Base-by-base conservation (phyloP, 2,329 filamentous ascomycete genomes). In the Orbilia javanica region DNA sequence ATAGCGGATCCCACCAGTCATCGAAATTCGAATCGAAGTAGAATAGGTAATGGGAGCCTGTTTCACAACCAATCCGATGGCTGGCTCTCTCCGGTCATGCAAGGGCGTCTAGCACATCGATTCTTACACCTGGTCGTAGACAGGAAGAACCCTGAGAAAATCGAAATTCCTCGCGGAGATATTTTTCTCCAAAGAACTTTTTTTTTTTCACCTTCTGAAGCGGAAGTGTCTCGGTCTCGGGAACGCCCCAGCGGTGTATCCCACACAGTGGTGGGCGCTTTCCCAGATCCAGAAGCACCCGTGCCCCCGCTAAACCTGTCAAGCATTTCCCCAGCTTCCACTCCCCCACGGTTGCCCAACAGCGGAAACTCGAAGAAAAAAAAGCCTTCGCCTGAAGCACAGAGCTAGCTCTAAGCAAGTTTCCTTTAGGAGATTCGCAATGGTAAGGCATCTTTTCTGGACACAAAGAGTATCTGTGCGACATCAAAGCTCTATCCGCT, bases 291-390 rank as follows among this genome's bases (percentile, higher is more conserved):
- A 62, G 73, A 29, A 62, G 25, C 42, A 48, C 50, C 57, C 39
- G 50, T 60, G 65, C 60, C 66, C 73, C 72, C 73, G 73, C 73
- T 67, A 66, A 68, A 34, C 48, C 11, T 31, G 44, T 62, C 50
- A 67, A 65, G 64, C 64, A 22, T 50, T 77, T 71, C 73, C 73
- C 72, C 72, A 70, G 72, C 52, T 66, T 76, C 72, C 60, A 60
- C 46, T 77, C 66, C 73, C 73, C 65, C 72, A 76, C 72, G 64
- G 65, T 20, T 22, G 20, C 6, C 31, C 34, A 42, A 27, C 18
- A 39, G 55, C 29, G 18, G 36, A 60, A 39, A 3, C 18, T n/a
- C 42, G 8, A 22, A 34, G 15, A 4, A 20, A 20, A 20, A 44
- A 44, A 18, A 18, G 8, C 29, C n/a, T 13, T 42, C 55, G 31